phyloP scores from a whole-genome alignment of 257 asterid species.

The Cinchona pubescens region DNA sequence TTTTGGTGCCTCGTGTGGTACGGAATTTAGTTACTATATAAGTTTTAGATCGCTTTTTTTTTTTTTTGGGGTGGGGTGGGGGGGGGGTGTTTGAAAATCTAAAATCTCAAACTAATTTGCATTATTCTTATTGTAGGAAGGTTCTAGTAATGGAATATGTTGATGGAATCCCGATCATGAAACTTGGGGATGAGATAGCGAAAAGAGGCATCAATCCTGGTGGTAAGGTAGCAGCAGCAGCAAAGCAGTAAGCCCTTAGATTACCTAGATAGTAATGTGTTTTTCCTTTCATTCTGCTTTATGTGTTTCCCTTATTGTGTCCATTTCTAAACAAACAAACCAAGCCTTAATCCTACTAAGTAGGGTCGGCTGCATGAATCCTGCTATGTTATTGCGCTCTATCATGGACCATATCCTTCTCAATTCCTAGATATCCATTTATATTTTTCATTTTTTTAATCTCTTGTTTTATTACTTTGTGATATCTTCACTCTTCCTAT shows the following conservation, averaged over 20 bases:
- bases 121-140: constrained; percentile 48
- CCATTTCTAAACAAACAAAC: too few relatives aligned
- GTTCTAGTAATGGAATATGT: constrained; percentile 91
- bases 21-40: constrained; percentile 74
- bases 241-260: constrained; percentile 87
- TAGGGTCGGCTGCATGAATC: too few relatives aligned
- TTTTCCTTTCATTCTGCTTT: constrained; percentile 16
- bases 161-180: constrained; percentile 87
- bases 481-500: neutral
- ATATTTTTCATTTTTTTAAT: neutral
- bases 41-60: constrained; percentile 15
- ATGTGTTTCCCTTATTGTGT: constrained; percentile 18
- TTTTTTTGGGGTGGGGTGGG: too few relatives aligned
- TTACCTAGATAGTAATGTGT: constrained; percentile 43
- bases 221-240: constrained; percentile 85
- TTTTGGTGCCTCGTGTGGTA: constrained; percentile 65
- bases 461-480: neutral
- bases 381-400: too few relatives aligned
- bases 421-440: too few relatives aligned
- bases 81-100: too few relatives aligned
- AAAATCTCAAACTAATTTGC: neutral
- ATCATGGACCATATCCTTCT: too few relatives aligned
- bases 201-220: constrained; percentile 88
- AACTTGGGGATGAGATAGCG: constrained; percentile 90
- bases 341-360: too few relatives aligned